phyloP scores from a whole-genome alignment of 257 asterid genomes.

The Nicotiana benthamiana region DNA sequence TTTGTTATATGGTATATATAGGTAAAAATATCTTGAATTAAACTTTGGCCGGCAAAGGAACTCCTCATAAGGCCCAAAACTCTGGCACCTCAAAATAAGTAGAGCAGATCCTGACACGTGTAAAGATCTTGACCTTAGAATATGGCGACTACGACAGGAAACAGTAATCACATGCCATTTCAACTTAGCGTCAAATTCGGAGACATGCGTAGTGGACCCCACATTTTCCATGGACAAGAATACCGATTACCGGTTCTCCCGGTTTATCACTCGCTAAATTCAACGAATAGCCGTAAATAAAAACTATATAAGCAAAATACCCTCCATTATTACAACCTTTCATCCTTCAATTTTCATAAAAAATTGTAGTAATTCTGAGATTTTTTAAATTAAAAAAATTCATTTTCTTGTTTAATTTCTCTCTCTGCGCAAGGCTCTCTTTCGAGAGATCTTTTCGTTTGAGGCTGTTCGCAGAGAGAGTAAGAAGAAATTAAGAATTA shows the following conservation, averaged over 20 bases:
- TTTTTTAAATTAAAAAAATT: not conserved
- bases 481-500: not conserved
- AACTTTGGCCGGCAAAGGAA: too few species aligned
- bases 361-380: not conserved
- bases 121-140: conserved; percentile 8
- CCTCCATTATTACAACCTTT: too few species aligned
- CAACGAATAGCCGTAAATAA: too few species aligned
- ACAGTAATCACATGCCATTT: too few species aligned
- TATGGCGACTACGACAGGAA: conserved; percentile 15
- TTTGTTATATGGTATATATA: too few species aligned
- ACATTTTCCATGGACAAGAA: not conserved
- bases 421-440: not conserved
- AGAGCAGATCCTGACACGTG: conserved; percentile 7
- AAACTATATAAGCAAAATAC: too few species aligned
- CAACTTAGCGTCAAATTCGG: not conserved
- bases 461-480: conserved; percentile 17
- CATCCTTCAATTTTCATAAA: too few species aligned
- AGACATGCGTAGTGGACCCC: not conserved
- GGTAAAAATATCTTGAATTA: too few species aligned
- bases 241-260: conserved; percentile 15
- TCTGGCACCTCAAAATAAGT: too few species aligned
- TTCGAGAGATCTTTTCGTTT: not conserved
- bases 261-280: not conserved
- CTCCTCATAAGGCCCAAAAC: too few species aligned
- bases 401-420: not conserved